phyloP scores from a whole-genome alignment of 2,329 filamentous ascomycete species.

The Aspergillus texensis region DNA sequence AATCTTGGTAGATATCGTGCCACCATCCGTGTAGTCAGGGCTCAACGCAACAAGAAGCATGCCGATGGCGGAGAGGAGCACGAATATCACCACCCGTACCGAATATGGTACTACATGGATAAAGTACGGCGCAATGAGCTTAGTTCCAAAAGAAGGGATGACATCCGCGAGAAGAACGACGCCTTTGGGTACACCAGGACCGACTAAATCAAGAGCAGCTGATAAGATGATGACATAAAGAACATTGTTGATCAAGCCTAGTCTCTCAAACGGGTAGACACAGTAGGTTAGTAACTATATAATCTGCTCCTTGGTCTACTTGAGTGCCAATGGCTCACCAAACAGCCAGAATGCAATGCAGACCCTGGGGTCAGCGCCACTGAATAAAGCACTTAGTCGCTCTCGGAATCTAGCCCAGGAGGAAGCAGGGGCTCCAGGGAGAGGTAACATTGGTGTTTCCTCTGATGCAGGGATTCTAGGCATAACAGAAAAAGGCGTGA shows the following conservation, averaged over 20 bases:
- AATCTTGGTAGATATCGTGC: slow-evolving; percentile 73
- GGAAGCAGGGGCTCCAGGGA: slow-evolving; percentile 61
- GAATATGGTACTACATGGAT: slow-evolving; percentile 85
- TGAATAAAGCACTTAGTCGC: slow-evolving; percentile 65
- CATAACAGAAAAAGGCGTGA: slow-evolving; percentile 24
- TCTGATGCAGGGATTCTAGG: slow-evolving; percentile 25
- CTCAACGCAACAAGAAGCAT: slow-evolving; percentile 90
- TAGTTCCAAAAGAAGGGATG: slow-evolving; percentile 83
- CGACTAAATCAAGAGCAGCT: slow-evolving; percentile 92
- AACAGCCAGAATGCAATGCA: slow-evolving; percentile 90
- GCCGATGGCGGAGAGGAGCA: slow-evolving; percentile 72
- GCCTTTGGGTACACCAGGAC: slow-evolving; percentile 81
- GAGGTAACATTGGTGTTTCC: slow-evolving; percentile 48
- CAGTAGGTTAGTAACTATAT: slow-evolving; percentile 4
- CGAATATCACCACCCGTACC: slow-evolving; percentile 73
- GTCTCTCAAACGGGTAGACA: slow-evolving; percentile 4
- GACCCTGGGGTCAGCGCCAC: slow-evolving; percentile 70
- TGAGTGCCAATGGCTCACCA: slow-evolving; percentile 57
- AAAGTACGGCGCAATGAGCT: slow-evolving; percentile 88
- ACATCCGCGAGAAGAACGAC: slow-evolving; percentile 93
- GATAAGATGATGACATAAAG: slow-evolving; percentile 97
- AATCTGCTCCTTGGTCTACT: background rate
- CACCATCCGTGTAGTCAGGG: slow-evolving; percentile 58
- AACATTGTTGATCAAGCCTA: slow-evolving; percentile 93
- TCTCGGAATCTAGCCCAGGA: slow-evolving; percentile 76